phyloP scores from a whole-genome alignment of 768 basidiomycete genomes.

The Wakefieldia striispora region DNA sequence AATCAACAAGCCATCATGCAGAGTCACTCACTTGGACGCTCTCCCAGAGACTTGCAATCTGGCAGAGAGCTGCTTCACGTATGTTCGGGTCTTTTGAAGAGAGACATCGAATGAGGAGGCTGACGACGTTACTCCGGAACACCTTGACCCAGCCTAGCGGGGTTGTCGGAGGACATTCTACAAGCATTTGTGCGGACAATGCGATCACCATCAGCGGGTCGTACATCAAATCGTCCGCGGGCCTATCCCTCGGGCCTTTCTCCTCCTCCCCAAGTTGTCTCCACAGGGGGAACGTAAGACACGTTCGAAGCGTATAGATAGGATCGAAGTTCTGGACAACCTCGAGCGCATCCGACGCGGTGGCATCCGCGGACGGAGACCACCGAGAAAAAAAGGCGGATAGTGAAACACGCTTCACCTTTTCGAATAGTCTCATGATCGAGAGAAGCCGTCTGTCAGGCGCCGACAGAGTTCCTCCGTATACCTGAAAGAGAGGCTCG shows the following conservation, averaged over 20 bases:
- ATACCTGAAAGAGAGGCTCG: constrained; percentile 71
- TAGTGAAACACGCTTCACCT: constrained; percentile 61
- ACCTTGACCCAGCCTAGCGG: constrained; percentile 80
- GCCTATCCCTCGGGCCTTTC: constrained; percentile 15
- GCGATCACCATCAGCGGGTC: constrained; percentile 78
- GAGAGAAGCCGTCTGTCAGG: constrained; percentile 68
- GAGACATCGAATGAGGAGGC: constrained; percentile 68
- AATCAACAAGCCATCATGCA: neutral
- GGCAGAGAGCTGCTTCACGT: constrained; percentile 58
- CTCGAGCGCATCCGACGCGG: constrained; percentile 54
- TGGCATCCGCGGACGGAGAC: constrained; percentile 47
- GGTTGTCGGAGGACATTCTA: constrained; percentile 53
- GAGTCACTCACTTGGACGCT: constrained; percentile 54
- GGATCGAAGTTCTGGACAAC: constrained; percentile 72
- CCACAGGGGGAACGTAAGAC: constrained; percentile 67
- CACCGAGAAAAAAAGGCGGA: constrained; percentile 63
- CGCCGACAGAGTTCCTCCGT: constrained; percentile 66
- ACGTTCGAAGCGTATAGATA: constrained; percentile 63
- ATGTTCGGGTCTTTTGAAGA: constrained; percentile 62
- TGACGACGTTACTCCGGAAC: constrained; percentile 75
- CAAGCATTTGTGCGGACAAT: constrained; percentile 65
- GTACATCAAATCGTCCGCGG: constrained; percentile 50
- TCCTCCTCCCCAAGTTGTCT: constrained; percentile 47
- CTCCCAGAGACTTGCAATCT: constrained; percentile 60
- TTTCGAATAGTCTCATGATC: constrained; percentile 78